A percentile compares a stretch with the other conserved stretches of the same genome.
Evolutionary conservation across 169 alveolate species (phyloP).

Genomic region (Babesia bovis): DNA sequence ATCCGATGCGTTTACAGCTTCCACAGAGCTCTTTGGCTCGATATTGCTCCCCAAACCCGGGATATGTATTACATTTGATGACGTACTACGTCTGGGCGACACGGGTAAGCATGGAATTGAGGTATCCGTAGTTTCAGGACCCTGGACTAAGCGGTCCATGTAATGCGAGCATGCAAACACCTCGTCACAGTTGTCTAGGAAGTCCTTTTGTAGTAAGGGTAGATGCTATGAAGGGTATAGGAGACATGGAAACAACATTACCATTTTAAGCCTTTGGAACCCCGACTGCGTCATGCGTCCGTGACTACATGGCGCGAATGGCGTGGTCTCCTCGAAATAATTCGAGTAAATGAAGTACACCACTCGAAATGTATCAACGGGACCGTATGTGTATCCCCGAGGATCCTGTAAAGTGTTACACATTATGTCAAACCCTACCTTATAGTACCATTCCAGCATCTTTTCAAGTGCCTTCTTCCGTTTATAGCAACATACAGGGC

Average conservation of each 20-base stretch:
- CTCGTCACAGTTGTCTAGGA: slow-evolving; percentile 9
- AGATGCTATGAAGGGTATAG: slow-evolving; percentile 24
- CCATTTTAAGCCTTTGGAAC: slow-evolving; percentile 44
- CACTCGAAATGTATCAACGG: slow-evolving; percentile 37
- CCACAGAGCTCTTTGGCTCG: too few species aligned
- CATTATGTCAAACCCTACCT: slow-evolving; percentile 27
- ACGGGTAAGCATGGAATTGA: neutral
- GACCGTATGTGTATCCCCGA: slow-evolving; percentile 44
- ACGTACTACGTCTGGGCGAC: neutral
- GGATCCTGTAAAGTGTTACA: slow-evolving; percentile 23
- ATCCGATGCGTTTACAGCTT: too few species aligned
- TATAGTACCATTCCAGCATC: slow-evolving; percentile 51
- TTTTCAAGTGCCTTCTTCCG: slow-evolving; percentile 36
- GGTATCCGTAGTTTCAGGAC: neutral
- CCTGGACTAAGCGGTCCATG: slow-evolving; percentile 34
- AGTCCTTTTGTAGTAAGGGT: slow-evolving; percentile 35
- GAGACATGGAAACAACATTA: neutral
- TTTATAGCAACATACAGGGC: too few species aligned
- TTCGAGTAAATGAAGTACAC: slow-evolving; percentile 32
- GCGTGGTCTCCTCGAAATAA: slow-evolving; percentile 59
- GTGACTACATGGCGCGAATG: slow-evolving; percentile 6
- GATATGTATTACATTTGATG: too few species aligned
- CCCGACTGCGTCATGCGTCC: slow-evolving; percentile 12
- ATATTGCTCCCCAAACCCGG: too few species aligned
- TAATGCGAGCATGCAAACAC: slow-evolving; percentile 48